Base-by-base conservation (phyloP, 441 rosid species). In the Metrosideros polymorpha region DNA sequence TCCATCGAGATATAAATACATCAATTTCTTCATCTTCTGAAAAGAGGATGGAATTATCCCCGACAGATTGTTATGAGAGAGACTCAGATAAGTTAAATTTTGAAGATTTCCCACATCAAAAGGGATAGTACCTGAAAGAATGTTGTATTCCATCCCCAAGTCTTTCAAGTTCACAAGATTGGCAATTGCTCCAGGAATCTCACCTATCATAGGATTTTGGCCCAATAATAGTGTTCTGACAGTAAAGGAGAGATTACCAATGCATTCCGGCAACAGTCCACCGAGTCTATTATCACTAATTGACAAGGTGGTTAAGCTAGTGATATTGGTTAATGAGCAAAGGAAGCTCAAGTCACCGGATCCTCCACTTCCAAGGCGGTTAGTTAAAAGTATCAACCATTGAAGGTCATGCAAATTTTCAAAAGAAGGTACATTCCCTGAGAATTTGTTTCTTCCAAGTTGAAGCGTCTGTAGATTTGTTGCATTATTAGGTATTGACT, bases 21-120 rank as follows among this genome's bases (percentile, higher is more conserved):
- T 1, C 42, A 61, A 30, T 61, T 7, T 4, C 1, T 63, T 32
- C 0, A 27, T 12, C 10, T 63, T 18, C 2, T 2, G 25, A 7
- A 32, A 32, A 63, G 1, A 63, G 25, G 76, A 63, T 9, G 43
- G 76, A 63, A 63, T 63, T 4, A 32, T 27, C 76, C 76, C 27
- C 0, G 76, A 32, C 0, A 32, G 13, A 32, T 63, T 32, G 27
- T 32, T 63, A 32, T 18, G 1, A 25, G 7, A 2, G 6, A 63
- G 76, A 4, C 0, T 0, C 1, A 32, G 0, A 0, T 0, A 0
- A 0, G 1, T 2, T 1, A 63, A 0, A 18, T 9, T 18, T 9
- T 0, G 76, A 32, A 63, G 76, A 7, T 61, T 61, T 17, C 75
- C 42, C 75, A 30, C 1, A 2, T 17, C 75, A 30, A 2, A 1